phyloP scores from a whole-genome alignment of 768 basidiomycete species.

The Chalciporus pseudorubinellus region DNA sequence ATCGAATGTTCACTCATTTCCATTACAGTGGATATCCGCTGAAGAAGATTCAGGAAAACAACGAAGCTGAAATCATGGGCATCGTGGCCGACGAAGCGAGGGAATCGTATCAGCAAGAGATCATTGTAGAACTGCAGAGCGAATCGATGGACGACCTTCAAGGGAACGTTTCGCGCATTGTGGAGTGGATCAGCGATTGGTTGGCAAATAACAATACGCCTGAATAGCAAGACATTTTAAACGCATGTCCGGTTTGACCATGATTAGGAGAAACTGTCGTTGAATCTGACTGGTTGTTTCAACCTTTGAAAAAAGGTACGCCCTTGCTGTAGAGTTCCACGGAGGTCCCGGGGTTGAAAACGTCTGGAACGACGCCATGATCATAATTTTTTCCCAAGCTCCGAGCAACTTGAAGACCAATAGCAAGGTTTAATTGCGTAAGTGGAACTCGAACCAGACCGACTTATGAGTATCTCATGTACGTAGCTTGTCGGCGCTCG shows the following conservation, averaged over 20 bases:
- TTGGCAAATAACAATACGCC: slow-evolving; percentile 22
- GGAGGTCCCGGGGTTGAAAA: no score
- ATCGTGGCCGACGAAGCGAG: slow-evolving; percentile 86
- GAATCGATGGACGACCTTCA: slow-evolving; percentile 79
- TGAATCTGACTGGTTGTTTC: background rate
- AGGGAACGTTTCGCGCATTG: slow-evolving; percentile 80
- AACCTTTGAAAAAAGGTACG: no score
- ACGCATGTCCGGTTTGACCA: background rate
- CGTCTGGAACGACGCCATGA: no score
- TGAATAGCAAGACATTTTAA: background rate
- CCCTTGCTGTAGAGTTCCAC: no score
- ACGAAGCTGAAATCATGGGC: slow-evolving; percentile 97
- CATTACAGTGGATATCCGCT: slow-evolving; percentile 70
- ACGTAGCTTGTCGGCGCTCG: no score
- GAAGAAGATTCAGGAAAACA: slow-evolving; percentile 97
- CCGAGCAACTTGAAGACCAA: no score
- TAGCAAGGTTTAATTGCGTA: no score
- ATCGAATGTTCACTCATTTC: background rate
- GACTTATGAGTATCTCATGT: no score
- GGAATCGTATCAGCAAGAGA: slow-evolving; percentile 79
- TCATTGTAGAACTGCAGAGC: slow-evolving; percentile 82
- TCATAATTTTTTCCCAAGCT: no score
- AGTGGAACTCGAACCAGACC: no score
- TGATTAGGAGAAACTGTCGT: background rate
- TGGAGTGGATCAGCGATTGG: slow-evolving; percentile 88